phyloP scores from a whole-genome alignment of 2,329 filamentous ascomycete genomes.

The Penicillium sp. region DNA sequence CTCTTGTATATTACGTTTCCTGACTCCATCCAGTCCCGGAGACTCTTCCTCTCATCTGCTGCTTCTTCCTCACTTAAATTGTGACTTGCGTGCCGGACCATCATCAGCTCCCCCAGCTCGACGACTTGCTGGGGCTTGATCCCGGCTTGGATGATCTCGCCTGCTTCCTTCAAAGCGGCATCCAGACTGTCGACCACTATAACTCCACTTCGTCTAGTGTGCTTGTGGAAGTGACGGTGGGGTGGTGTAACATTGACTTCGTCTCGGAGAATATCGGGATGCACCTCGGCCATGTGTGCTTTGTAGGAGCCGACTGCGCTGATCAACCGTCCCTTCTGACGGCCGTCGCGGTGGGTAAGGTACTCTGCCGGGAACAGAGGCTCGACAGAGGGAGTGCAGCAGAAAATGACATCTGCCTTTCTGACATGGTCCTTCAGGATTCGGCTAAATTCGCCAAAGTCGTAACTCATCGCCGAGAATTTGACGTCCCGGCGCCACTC shows the following conservation, averaged over 20 bases:
- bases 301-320: slow-evolving; percentile 51
- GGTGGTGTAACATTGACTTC: slow-evolving; percentile 47
- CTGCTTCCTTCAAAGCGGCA: slow-evolving; percentile 74
- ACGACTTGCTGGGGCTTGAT: slow-evolving; percentile 71
- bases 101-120: slow-evolving; percentile 76
- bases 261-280: slow-evolving; percentile 67
- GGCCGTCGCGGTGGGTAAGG: slow-evolving; percentile 57
- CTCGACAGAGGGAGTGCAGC: slow-evolving; percentile 70
- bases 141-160: slow-evolving; percentile 76
- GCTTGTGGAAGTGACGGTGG: slow-evolving; percentile 48
- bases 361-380: slow-evolving; percentile 70
- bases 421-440: slow-evolving; percentile 64
- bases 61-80: slow-evolving; percentile 28
- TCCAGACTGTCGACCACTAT: slow-evolving; percentile 65
- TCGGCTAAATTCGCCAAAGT: slow-evolving; percentile 63
- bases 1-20: slow-evolving; percentile 67
- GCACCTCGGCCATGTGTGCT: slow-evolving; percentile 74
- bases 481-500: slow-evolving; percentile 63
- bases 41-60: slow-evolving; percentile 36
- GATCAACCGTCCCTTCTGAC: slow-evolving; percentile 43
- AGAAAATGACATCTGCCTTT: slow-evolving; percentile 76
- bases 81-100: slow-evolving; percentile 53
- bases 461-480: slow-evolving; percentile 64
- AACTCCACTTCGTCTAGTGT: slow-evolving; percentile 55
- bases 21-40: slow-evolving; percentile 56